Evolutionary conservation across 75 land plant genomes (phyloP), one percentile per base, ranked within the genome.

Genomic region (Sequoia sempervirens): DNA sequence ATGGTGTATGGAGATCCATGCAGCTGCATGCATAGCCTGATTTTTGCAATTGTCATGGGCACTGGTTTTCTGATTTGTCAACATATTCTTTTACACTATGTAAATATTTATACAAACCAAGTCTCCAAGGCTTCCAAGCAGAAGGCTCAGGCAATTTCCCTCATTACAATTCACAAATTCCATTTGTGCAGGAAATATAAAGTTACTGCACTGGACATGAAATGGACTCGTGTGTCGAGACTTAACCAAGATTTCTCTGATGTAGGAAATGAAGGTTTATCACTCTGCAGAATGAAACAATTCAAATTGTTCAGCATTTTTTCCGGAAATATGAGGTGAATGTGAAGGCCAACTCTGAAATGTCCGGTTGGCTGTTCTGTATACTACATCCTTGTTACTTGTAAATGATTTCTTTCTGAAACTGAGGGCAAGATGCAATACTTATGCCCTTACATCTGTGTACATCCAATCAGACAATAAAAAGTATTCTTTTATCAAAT

Each of bases 401-500:
- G 79, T 76, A 76, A 76, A 76, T 40, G 28, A 28, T 76, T 23
- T 41, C 79, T 43, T 76, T 43, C 28, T 7, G 79, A 20, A 41
- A 76, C 37, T 76, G 28, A 40, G 79, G 79, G 46, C 45, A 38
- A 41, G 79, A 41, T 23, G 23, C 43, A 41, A 41, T 23, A 76
- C 43, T 41, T 40, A 41, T 76, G 79, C 38, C 76, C 38, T 36
- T 36, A 34, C 18, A 56, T 56, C 23, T 74, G 40, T 74, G 38
- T 41, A 76, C 46, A 75, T 41, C 20, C 20, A 43, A 43, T 76
- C 47, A 10, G 13, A 76, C 28, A 76, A 76, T 76, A 76, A 76
- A 76, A 76, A 41, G 34, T 76, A 76, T 76, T 76, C 79, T 76
- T 76, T 76, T 40, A 40, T 23, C 79, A 41, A 11, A n/a, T 76